phyloP scores from a whole-genome alignment of 768 basidiomycete species.

The Pisolithus sp. region DNA sequence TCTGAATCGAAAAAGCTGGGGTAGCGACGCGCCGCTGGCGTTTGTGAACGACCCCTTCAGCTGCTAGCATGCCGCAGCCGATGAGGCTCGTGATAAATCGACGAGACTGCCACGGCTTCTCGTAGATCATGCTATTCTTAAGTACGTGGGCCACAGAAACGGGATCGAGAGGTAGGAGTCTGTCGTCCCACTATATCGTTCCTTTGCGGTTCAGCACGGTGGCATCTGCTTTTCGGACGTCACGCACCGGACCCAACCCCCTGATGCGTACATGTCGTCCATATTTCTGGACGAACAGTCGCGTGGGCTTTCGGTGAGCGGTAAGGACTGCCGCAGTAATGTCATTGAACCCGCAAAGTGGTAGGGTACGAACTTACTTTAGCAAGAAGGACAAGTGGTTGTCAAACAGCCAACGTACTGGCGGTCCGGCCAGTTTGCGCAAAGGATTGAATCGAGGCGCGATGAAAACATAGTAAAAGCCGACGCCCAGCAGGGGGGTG shows the following conservation, averaged over 20 bases:
- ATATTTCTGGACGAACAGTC: constrained; percentile 46
- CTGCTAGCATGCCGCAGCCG: constrained; percentile 76
- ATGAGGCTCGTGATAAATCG: constrained; percentile 69
- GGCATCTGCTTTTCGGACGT: not conserved
- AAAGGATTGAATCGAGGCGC: constrained; percentile 38
- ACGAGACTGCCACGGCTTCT: constrained; percentile 81
- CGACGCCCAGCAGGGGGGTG: constrained; percentile 12
- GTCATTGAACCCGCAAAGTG: not conserved
- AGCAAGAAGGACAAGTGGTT: constrained; percentile 52
- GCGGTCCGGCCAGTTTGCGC: constrained; percentile 55
- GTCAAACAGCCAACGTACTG: constrained; percentile 39
- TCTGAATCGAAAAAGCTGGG: constrained; percentile 77
- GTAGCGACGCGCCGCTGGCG: constrained; percentile 73
- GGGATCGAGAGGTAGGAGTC: constrained; percentile 79
- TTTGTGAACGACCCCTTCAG: constrained; percentile 72
- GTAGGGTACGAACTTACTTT: constrained; percentile 38
- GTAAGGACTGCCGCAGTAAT: constrained; percentile 36
- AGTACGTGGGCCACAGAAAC: constrained; percentile 67
- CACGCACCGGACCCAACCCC: constrained; percentile 64
- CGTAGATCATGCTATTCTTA: constrained; percentile 64
- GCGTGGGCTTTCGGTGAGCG: constrained; percentile 51
- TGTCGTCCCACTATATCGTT: constrained; percentile 58
- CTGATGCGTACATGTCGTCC: constrained; percentile 66
- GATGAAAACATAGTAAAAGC: constrained; percentile 23
- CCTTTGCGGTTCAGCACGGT: not conserved